Evolutionary conservation across 2,329 filamentous ascomycete genomes (phyloP), one percentile per base, ranked within the genome.

Genomic region (Orbilia ellipsospora): DNA sequence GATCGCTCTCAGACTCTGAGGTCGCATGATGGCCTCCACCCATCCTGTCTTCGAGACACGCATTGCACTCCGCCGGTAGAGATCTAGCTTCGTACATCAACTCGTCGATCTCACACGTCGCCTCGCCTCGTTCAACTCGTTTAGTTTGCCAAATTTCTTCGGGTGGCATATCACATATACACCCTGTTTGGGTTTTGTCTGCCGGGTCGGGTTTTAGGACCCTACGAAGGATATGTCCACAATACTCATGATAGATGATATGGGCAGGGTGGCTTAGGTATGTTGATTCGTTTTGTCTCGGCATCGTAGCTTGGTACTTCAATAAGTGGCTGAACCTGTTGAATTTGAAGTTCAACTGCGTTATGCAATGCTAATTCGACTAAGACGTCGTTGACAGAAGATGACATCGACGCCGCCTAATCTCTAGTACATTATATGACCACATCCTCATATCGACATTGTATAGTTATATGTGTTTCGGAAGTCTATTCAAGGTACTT

Each of bases 71-170:
- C 7, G 20, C 26, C 7, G 64, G 31, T 16, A 75, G 26, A 13
- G 72, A 75, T 23, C 42, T 51, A 18, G 59, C 40, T 65, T 75
- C 64, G 31, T 69, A 75, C n/a, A 64, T 69, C 45, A 75, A 28
- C 36, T 75, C 72, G 28, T 75, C 72, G n/a, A 75, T 69, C 31
- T 68, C 64, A 42, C 72, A 75, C 20, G 52, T 40, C 3, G 69
- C 44, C 12, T 57, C 72, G 10, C 64, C 72, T 48, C 72, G 51
- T 44, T 69, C 59, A 23, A 75, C 40, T 28, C 72, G 44, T 16
- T 51, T 52, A 2, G 72, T 67, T 18, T 54, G 54, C 52, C 65
- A 67, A n/a, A 69, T 65, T 45, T 36, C 50, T 42, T 75, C 59
- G 2, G 72, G 72, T 13, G 72, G 64, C 31, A 61, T 40, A 31